Evolutionary conservation across 495 filamentous ascomycete genomes (phyloP), one percentile per base, ranked within the genome.

Genomic region (Trichoderma virens): DNA sequence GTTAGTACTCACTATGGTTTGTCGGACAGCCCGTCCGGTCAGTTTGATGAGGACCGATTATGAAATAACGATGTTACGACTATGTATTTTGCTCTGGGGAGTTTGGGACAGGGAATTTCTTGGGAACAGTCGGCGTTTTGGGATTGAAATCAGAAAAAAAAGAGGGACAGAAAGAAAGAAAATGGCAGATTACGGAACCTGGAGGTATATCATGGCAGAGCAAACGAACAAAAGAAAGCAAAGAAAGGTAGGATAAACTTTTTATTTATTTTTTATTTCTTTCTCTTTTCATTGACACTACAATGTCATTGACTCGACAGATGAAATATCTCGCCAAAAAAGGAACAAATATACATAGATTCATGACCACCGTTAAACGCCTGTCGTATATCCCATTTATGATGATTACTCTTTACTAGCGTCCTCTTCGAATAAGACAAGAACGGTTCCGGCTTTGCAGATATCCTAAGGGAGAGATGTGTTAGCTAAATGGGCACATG

Each of bases 351-450:
- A 56, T 28, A 30, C 25, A 28, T 30, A 18, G 8, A 30, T 56
- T 28, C 51, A 30, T 56, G 16, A 56, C 41, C 41, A 5, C 41
- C 41, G 6, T 3, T 56, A 16, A 56, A 56, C 51, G 51, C 51
- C 51, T 30, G 4, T 56, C 51, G 28, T 56, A 45, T 56, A 56
- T 30, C 51, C 51, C 23, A 11, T 56, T 35, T 30, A 56, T 30
- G 51, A 62, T 43, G 61, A 62, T 35, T 62, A 35, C 14, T 66
- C 32, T 11, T 60, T 60, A 27, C 30, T 41, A 6, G 66, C 38
- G 13, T 66, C 67, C 30, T 74, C 80, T 70, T 82, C 79, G 66
- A 86, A 86, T 25, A 85, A 71, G 28, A 86, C 83, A n/a, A 86
- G 67, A 20, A 78, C 73, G 7, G 81, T 83, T 8, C 83, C 82